These are phyloP conservation scores for Fusarium praegraminearum DNA, from an alignment of 2,329 filamentous ascomycete genomes.

Conservation along the genomic window DNA sequence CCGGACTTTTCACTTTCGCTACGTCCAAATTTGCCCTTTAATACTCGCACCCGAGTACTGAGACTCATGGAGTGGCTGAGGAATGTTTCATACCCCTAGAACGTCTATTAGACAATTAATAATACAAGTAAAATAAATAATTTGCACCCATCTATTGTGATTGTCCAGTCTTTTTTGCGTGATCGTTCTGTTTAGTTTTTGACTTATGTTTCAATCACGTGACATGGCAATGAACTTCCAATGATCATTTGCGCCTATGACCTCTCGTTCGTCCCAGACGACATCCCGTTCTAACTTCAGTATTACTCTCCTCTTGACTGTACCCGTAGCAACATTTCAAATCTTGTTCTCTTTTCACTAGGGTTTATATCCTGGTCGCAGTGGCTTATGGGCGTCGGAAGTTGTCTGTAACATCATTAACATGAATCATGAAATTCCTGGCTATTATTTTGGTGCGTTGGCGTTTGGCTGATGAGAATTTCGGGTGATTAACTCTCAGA, in stretches of 20 bases:
- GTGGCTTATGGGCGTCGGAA: neutral
- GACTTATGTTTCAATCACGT: neutral
- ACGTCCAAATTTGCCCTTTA: slow-evolving; percentile 57
- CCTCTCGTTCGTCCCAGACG: no score
- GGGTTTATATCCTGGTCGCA: neutral
- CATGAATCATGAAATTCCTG: slow-evolving; percentile 60
- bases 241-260: no score
- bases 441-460: slow-evolving; percentile 65
- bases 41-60: slow-evolving; percentile 53
- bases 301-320: neutral
- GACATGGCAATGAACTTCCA: no score
- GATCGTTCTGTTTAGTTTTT: no score
- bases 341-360: neutral
- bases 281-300: neutral
- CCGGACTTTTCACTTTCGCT: slow-evolving; percentile 56
- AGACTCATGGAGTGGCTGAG: slow-evolving; percentile 53
- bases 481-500: neutral
- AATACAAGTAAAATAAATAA: slow-evolving; percentile 58
- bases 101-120: slow-evolving; percentile 58
- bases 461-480: neutral
- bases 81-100: slow-evolving; percentile 56
- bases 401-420: neutral
- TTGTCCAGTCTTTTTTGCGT: no score
- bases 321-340: neutral
- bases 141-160: neutral